Evolutionary conservation across 495 filamentous ascomycete genomes (phyloP).

Genomic region (Elasticomyces elasticus): DNA sequence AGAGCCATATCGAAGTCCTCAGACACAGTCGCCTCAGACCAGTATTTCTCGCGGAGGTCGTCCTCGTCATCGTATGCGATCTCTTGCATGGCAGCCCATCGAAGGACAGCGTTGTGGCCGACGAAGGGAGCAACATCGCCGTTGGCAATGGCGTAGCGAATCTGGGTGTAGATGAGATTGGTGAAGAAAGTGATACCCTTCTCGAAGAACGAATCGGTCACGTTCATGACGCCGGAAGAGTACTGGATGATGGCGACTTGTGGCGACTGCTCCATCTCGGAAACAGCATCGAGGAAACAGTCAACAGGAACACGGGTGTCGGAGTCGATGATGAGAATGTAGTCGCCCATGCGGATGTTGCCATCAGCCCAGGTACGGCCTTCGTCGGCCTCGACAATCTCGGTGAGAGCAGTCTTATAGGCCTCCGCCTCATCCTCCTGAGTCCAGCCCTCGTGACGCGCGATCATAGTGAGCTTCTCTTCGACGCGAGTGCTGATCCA

Average conservation of each 20-base stretch:
- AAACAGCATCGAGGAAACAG: constrained; percentile 66
- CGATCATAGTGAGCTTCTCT: constrained; percentile 38
- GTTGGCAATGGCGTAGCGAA: constrained; percentile 67
- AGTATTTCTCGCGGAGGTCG: constrained; percentile 65
- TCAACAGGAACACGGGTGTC: constrained; percentile 65
- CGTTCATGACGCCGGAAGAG: constrained; percentile 74
- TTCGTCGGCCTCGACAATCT: constrained; percentile 34
- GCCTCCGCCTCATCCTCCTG: constrained; percentile 27
- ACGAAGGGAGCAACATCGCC: constrained; percentile 69
- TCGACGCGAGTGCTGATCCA: constrained; percentile 50
- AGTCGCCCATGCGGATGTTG: constrained; percentile 70
- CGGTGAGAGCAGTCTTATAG: constrained; percentile 21
- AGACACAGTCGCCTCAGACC: constrained; percentile 73
- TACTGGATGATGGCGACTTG: constrained; percentile 77
- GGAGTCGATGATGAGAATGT: constrained; percentile 63
- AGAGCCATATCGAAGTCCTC: constrained; percentile 84
- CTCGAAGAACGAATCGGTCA: constrained; percentile 36
- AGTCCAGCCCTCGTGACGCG: constrained; percentile 25
- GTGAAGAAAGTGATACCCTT: constrained; percentile 70
- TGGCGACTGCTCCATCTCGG: constrained; percentile 70
- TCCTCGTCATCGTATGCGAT: constrained; percentile 56
- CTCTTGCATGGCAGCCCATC: constrained; percentile 70
- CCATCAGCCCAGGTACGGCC: constrained; percentile 71
- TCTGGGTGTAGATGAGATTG: constrained; percentile 70
- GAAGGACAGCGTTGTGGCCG: constrained; percentile 68